Base-by-base conservation (phyloP, 2,329 filamentous ascomycete genomes). In the Hypoxylon sp. region DNA sequence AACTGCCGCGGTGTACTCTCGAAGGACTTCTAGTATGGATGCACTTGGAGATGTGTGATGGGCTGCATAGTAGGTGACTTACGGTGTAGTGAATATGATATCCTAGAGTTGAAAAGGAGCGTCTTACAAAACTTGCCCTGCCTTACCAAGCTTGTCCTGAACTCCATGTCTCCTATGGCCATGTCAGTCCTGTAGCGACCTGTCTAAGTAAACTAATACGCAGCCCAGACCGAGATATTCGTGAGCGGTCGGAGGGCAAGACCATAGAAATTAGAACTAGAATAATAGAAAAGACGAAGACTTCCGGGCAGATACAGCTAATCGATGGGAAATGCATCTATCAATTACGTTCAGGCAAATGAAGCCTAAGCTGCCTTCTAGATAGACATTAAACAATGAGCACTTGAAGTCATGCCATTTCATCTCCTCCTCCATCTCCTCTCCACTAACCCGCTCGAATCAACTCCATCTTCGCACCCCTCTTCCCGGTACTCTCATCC, bases 401-500 rank as follows among this genome's bases (percentile, higher is more conserved):
- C n/a, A 44, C 5, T 11, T 3, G 6, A 6, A 17, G 4, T 19
- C 7, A 42, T 21, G 17, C 17, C 5, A 42, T 29, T 17, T n/a
- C 13, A 39, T 19, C 17, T 19, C 31, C n/a, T 44, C 15, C 7
- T 3, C 35, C 35, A n/a, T 17, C 6, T 4, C n/a, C 37, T 42
- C 6, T 44, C 39, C 17, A 6, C 31, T 50, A 73, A 4, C 56
- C 64, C 37, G 68, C 53, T 5, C 71, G 46, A 15, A 91, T 82
- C 76, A 92, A 78, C 80, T 91, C 89, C 85, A 96, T 87, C 85
- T 91, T 93, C 21, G 94, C 92, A 72, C 93, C 95, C 72, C 96
- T 89, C 90, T 98, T 99, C 62, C 96, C 96, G n/a, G 95, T 98
- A 67, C 89, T 89, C 82, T 97, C 93, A 80, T 99, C 96, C 84